Conservation (phyloP, 1,139 yeast species). For the Petasospora fabianii region DNA sequence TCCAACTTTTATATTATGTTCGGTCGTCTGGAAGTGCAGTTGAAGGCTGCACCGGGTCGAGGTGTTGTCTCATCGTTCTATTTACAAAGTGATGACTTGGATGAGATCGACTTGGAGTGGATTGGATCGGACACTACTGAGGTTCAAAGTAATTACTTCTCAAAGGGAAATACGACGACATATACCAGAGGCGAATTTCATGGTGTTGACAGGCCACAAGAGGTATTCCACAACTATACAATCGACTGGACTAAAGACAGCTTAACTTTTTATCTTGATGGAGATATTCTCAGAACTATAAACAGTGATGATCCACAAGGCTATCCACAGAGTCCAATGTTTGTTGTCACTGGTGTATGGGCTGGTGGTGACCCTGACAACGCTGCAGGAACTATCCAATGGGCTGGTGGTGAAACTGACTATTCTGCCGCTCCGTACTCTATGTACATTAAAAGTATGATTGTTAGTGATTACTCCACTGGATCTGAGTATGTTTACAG, state of each 20-base stretch:
- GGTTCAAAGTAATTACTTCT: constrained; percentile 78
- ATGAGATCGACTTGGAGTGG: constrained; percentile 85
- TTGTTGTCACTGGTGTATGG: constrained; percentile 66
- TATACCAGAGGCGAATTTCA: constrained; percentile 79
- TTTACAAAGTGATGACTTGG: constrained; percentile 80
- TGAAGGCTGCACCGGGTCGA: constrained; percentile 68
- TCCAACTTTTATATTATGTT: constrained; percentile 83
- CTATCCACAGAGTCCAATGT: constrained; percentile 80
- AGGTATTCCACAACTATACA: constrained; percentile 68
- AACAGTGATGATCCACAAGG: constrained; percentile 52
- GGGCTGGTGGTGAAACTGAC: constrained; percentile 85
- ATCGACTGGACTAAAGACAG: constrained; percentile 73
- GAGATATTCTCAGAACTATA: constrained; percentile 54
- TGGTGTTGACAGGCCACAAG: constrained; percentile 50
- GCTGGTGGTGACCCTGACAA: constrained; percentile 77
- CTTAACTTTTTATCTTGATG: constrained; percentile 62
- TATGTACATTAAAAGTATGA: constrained; percentile 59
- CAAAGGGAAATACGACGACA: constrained; percentile 73
- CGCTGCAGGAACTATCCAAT: constrained; percentile 65
- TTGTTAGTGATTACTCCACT: constrained; percentile 75
- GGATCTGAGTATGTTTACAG: constrained; percentile 66
- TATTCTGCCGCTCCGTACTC: constrained; percentile 62
- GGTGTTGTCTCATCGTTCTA: constrained; percentile 81
- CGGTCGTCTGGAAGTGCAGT: constrained; percentile 71
- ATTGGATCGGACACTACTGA: constrained; percentile 70